Evolutionary conservation across 192 early-diverging fungal species (phyloP), one percentile per base, ranked within the genome.

Genomic region (Piromyces sp.): DNA sequence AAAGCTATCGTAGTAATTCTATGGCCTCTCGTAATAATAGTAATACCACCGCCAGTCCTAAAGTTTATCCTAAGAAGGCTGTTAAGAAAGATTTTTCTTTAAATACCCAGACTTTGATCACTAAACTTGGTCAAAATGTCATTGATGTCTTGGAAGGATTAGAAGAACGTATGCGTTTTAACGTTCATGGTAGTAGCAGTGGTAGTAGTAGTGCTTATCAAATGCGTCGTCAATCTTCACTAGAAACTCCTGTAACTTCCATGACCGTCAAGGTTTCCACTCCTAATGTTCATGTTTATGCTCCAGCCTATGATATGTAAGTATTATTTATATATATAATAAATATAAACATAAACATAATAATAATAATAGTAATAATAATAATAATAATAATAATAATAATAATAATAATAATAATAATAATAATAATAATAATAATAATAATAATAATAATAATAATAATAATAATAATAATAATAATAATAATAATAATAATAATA

Each of bases 111-210:
- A 51, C 42, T 5, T 51, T 51, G 14, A 51, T 51, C 22, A 51
- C 42, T 22, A 51, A 51, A 51, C 19, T 51, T 15, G 42, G 42
- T 3, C 42, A 51, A 22, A 51, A 51, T 51, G 42, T 51, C 14
- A 51, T 51, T 51, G 42, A 51, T 51, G 42, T 51, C 3, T 51
- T 51, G 19, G 42, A 51, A 51, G 42, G 42, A 2, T 15, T 51
- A 15, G 42, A 51, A 51, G 42, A 51, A 51, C 19, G 42, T 51
- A 51, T 98, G 16, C 88, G 91, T 78, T 90, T 97, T 79, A 95
- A 95, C 6, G 95, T 96, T 0, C 82, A 88, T n/a, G 93, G 93
- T 0, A 94, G 96, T 82, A 83, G 85, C 29, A 95, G n/a, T 99
- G 97, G 97, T 5, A 38, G 81, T 40, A 78, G 30, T 81, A 30